phyloP scores from a whole-genome alignment of 768 basidiomycete species.

The Serendipita sp. region DNA sequence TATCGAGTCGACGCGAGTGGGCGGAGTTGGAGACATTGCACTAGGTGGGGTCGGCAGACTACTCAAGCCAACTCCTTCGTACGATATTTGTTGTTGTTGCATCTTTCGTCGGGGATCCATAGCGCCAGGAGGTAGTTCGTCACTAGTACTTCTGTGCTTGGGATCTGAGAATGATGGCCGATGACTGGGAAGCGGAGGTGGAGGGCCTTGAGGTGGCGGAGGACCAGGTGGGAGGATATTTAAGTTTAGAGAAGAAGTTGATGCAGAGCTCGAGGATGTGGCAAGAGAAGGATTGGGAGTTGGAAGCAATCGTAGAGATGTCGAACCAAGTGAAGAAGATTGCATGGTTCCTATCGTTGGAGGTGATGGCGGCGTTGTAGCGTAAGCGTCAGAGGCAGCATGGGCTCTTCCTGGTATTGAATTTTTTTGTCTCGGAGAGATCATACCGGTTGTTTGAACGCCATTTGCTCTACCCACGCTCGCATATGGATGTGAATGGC shows the following conservation, averaged over 20 bases:
- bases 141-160: background rate
- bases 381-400: background rate
- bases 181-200: background rate
- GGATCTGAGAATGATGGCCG: background rate
- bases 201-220: background rate
- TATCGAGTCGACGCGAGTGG: background rate
- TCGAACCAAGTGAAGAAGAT: background rate
- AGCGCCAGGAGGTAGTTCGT: background rate
- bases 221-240: background rate
- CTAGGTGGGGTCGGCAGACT: background rate
- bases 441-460: background rate
- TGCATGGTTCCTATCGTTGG: background rate
- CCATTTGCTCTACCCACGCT: background rate
- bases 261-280: background rate
- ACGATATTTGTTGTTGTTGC: background rate
- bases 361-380: background rate
- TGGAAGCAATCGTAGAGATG: background rate
- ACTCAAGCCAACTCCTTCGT: background rate
- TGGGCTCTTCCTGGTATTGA: background rate
- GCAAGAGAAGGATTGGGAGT: background rate
- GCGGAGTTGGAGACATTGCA: background rate
- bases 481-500: background rate
- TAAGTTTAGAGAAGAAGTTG: background rate
- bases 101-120: background rate
- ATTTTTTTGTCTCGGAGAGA: background rate